These are phyloP conservation scores for Hanseniaspora mollemarum DNA, from an alignment of 805 yeast species.

Conservation along the genomic window DNA sequence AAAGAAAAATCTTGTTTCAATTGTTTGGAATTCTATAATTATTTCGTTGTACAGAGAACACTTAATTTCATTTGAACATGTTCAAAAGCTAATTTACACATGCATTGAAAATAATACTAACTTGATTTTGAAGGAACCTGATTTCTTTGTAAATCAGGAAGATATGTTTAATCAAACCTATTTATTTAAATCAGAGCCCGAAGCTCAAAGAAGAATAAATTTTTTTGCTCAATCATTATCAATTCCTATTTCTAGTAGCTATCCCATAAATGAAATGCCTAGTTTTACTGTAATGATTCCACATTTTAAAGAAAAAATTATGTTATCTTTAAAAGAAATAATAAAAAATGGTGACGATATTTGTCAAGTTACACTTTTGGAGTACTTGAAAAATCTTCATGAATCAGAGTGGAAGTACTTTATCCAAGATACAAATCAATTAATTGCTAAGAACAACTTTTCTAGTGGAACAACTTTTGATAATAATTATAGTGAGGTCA, in stretches of 20 bases:
- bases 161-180: slow-evolving; percentile 45
- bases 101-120: slow-evolving; percentile 28
- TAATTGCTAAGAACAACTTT: slow-evolving; percentile 40
- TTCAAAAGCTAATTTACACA: slow-evolving; percentile 45
- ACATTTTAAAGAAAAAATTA: slow-evolving; percentile 64
- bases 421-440: slow-evolving; percentile 51
- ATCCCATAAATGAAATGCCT: slow-evolving; percentile 51
- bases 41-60: slow-evolving; percentile 65
- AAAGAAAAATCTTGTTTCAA: slow-evolving; percentile 44
- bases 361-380: slow-evolving; percentile 52
- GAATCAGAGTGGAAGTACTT: slow-evolving; percentile 61
- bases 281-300: slow-evolving; percentile 65
- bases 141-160: slow-evolving; percentile 61
- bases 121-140: slow-evolving; percentile 45
- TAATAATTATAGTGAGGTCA: background rate
- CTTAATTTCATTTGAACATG: slow-evolving; percentile 51
- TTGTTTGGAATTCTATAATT: slow-evolving; percentile 61
- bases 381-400: slow-evolving; percentile 54
- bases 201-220: slow-evolving; percentile 61
- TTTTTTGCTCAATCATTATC: slow-evolving; percentile 73
- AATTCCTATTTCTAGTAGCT: slow-evolving; percentile 60
- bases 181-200: slow-evolving; percentile 43
- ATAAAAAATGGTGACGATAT: slow-evolving; percentile 53
- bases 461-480: slow-evolving; percentile 21
- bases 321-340: slow-evolving; percentile 60